Conservation (phyloP, 148 eudicot species). For the Rhododendron vialii region DNA sequence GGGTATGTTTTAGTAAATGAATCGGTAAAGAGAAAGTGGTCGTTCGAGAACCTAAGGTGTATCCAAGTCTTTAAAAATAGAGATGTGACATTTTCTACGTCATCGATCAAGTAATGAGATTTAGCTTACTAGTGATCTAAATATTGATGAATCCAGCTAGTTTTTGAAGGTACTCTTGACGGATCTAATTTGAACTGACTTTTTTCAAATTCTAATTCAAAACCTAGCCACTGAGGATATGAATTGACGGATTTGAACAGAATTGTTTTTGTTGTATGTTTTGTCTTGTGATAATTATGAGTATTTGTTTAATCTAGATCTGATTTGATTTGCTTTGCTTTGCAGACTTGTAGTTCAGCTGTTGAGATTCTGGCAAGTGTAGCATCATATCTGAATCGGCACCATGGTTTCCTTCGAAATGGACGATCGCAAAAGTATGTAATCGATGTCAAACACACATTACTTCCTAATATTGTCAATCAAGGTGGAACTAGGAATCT, state of each 20-base stretch:
- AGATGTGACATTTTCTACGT: no score
- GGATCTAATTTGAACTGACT: background rate
- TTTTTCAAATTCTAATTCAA: background rate
- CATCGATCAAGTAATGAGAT: background rate
- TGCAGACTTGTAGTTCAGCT: background rate
- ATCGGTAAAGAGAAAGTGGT: no score
- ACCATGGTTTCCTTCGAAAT: constrained; percentile 56
- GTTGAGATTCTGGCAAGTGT: constrained; percentile 8
- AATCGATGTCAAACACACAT: background rate
- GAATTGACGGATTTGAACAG: background rate
- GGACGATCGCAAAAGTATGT: constrained; percentile 58
- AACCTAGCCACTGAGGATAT: background rate
- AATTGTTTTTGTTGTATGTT: background rate
- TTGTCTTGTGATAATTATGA: background rate
- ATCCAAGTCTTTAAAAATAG: no score
- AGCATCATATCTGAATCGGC: background rate
- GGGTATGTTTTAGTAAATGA: no score
- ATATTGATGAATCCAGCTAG: background rate
- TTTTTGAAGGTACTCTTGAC: background rate
- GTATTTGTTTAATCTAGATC: background rate
- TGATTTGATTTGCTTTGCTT: background rate
- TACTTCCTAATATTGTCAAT: background rate
- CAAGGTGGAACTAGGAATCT: no score
- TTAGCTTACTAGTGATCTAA: background rate
- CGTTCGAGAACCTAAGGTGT: no score